These are phyloP conservation scores for Monosporascus sp. DNA, from an alignment of 2,329 filamentous ascomycete species.

Conservation along the genomic window DNA sequence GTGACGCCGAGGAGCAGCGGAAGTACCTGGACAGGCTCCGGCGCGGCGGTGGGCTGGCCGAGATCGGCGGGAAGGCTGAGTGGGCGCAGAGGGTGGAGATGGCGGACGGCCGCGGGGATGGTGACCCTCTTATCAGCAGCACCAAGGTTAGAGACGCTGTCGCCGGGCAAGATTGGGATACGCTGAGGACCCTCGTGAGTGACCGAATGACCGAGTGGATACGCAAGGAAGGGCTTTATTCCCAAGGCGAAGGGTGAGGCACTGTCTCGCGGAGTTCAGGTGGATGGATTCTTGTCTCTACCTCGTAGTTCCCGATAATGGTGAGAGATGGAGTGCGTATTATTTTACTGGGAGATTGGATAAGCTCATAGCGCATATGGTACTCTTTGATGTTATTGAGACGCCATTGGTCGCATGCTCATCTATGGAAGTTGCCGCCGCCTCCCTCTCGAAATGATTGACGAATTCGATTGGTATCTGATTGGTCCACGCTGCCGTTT, in stretches of 20 bases:
- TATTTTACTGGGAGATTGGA: no score
- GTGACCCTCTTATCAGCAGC: constrained; percentile 44
- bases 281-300: no score
- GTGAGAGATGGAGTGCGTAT: no score
- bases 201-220: constrained; percentile 54
- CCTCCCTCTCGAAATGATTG: no score
- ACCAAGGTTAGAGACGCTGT: constrained; percentile 60
- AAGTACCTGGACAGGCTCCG: constrained; percentile 48
- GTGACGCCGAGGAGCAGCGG: constrained; percentile 47
- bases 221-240: constrained; percentile 50
- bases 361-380: no score
- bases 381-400: no score
- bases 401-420: no score
- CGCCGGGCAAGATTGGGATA: constrained; percentile 38
- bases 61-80: constrained; percentile 46
- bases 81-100: constrained; percentile 60
- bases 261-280: no score
- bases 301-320: no score
- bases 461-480: no score
- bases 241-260: background rate
- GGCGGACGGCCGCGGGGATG: constrained; percentile 42
- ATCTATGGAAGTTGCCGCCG: no score
- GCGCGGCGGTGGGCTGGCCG: constrained; percentile 38
- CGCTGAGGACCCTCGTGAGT: constrained; percentile 50
- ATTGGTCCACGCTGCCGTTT: no score